Base-by-base conservation (phyloP, 805 yeast genomes). In the Candida coleopterorum region DNA sequence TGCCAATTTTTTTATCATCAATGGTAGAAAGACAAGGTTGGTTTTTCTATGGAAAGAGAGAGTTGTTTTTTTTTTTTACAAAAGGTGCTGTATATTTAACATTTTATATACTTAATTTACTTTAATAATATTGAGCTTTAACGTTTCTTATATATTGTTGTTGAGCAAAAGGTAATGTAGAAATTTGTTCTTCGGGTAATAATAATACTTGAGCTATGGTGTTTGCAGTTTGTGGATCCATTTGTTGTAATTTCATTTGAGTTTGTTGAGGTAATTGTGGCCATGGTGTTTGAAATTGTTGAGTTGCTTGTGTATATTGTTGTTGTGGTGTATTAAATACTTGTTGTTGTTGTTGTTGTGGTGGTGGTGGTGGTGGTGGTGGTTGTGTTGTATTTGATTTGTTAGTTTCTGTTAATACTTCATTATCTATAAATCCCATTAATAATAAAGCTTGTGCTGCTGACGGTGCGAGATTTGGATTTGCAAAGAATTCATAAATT, bases 341-440 rank as follows among this genome's bases (percentile, higher is more conserved):
- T 23, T 23, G 25, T 7, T 6, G 25, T 23, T 23, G 25, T 23
- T 6, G 25, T 23, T 6, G 8, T 9, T 23, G 8, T 10, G 17
- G 18, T 16, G 34, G 40, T 22, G n/a, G 32, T 12, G 14, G 12
- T 38, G 36, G 48, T 55, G 51, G 50, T 37, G 38, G 47, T 2
- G 56, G 48, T 7, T 50, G 29, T 8, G 40, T 33, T 2, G 51
- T 36, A 2, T 54, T 57, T 2, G 63, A 43, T 24, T 58, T 61
- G 62, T 68, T 55, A 4, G 85, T 75, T 42, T 77, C 75, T 24
- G 70, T 68, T n/a, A 83, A 76, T n/a, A 80, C 82, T 30, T 75
- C 78, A 25, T 71, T 67, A 52, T 82, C 85, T 16, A 84, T 75
- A 29, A 84, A 69, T 1, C 93, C 94, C 89, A 84, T 83, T 32